Evolutionary conservation across 2,329 filamentous ascomycete species (phyloP), one percentile per base, ranked within the genome.

Genomic region (Anisogramma anomala): DNA sequence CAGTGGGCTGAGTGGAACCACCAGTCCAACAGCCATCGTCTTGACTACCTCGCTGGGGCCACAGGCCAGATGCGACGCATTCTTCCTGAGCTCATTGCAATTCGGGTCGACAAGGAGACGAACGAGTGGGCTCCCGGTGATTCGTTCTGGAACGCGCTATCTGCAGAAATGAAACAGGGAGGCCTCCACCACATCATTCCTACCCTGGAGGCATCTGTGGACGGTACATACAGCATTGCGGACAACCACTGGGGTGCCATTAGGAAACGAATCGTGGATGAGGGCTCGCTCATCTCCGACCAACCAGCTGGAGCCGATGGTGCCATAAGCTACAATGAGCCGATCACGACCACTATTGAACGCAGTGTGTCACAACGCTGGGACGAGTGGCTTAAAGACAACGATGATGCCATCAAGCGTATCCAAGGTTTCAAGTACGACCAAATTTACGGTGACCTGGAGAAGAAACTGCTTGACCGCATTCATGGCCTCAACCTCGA

Each of bases 81-180:
- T 3, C 57, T 84, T 3, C 80, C 81, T 0, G 64, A 69, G 10
- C 50, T 70, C 8, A 61, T 84, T 4, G 69, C 72, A 45, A 68
- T 82, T 48, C 64, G 69, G 11, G 64, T 67, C 6, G 62, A 69
- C 42, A 57, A 62, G 25, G 57, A 13, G 9, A 30, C 33, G 3
- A 26, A 36, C 23, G 36, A 43, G n/a, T 46, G 44, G 44, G 14
- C 34, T 19, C 70, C 84, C 13, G 61, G 71, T 0, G 65, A 73
- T 18, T 68, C 76, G 3, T 82, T 86, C 45, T 86, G 76, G 72
- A 65, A 74, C 42, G 80, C 79, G 0, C 55, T 86, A 7, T 64
- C 67, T 18, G 68, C 71, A 39, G 65, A 70, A 42, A 69, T 82
- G 35, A 61, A 60, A 15, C 56, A 61, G 1, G 71, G 74, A 32